phyloP scores from a whole-genome alignment of 2,329 filamentous ascomycete genomes.

The Alternaria dauci region DNA sequence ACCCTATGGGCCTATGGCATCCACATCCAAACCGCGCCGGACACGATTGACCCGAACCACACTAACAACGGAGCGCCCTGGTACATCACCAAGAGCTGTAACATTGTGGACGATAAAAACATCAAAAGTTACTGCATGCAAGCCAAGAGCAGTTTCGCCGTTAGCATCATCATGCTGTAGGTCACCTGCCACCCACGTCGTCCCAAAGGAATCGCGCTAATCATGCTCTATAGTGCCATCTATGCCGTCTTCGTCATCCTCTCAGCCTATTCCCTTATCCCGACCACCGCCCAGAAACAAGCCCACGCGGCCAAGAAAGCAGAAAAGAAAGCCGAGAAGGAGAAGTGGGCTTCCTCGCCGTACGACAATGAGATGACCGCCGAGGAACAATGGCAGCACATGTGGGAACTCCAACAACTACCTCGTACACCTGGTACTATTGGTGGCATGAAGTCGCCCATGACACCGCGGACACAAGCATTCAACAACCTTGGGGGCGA shows the following conservation, averaged over 20 bases:
- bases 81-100: constrained; percentile 78
- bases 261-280: constrained; percentile 64
- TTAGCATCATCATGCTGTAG: constrained; percentile 73
- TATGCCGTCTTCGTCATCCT: constrained; percentile 68
- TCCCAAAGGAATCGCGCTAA: neutral
- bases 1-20: constrained; percentile 71
- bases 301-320: constrained; percentile 37
- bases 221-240: constrained; percentile 58
- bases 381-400: constrained; percentile 53
- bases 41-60: constrained; percentile 71
- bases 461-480: constrained; percentile 48
- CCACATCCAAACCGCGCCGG: constrained; percentile 76
- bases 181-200: constrained; percentile 42
- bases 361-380: constrained; percentile 45
- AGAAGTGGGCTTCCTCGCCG: constrained; percentile 43
- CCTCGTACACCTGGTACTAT: constrained; percentile 46
- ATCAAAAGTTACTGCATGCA: constrained; percentile 68
- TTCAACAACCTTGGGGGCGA: constrained; percentile 40
- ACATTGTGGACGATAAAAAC: constrained; percentile 64
- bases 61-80: constrained; percentile 71
- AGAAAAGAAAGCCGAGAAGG: constrained; percentile 48
- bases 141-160: constrained; percentile 72
- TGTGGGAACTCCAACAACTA: constrained; percentile 53
- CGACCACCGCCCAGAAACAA: constrained; percentile 45
- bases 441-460: constrained; percentile 40